phyloP scores from a whole-genome alignment of 2,329 filamentous ascomycete species.

The Aspergillus spinulosporus region DNA sequence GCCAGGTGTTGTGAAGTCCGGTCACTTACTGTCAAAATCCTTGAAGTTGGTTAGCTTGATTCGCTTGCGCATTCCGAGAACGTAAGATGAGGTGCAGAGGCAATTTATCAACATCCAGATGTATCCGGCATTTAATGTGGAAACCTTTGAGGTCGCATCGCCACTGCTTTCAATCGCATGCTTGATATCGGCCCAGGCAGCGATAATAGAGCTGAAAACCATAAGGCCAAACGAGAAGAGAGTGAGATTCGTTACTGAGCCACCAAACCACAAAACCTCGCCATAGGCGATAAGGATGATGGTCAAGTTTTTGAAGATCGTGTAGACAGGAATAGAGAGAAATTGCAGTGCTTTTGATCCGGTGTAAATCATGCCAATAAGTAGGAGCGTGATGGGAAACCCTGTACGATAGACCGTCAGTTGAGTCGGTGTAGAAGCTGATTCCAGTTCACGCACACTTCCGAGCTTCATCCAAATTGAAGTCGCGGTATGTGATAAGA shows the following conservation, averaged over 20 bases:
- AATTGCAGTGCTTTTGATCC: conserved; percentile 93
- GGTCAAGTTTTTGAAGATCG: conserved; percentile 99
- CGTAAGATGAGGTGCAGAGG: conserved; percentile 85
- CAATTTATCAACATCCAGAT: conserved; percentile 98
- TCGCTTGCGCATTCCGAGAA: conserved; percentile 93
- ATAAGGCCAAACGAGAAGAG: conserved; percentile 95
- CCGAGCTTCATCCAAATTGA: conserved; percentile 84
- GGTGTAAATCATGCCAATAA: conserved; percentile 99
- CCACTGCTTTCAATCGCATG: conserved; percentile 69
- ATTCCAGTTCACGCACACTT: conserved; percentile 67
- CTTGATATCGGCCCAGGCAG: conserved; percentile 95
- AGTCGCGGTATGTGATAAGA: conserved; percentile 79
- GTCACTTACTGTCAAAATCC: conserved; percentile 91
- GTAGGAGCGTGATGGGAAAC: conserved; percentile 93
- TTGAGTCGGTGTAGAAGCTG: background rate
- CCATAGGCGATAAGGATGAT: conserved; percentile 99
- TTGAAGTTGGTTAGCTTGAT: conserved; percentile 99
- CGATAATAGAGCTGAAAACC: conserved; percentile 91
- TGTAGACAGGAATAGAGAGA: conserved; percentile 97
- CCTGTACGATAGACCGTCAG: conserved; percentile 52
- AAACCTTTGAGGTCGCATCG: conserved; percentile 72
- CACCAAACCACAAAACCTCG: conserved; percentile 97
- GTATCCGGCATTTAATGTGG: conserved; percentile 90
- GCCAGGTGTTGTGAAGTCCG: background rate
- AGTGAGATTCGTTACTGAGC: conserved; percentile 80